Base-by-base conservation (phyloP, 2,329 filamentous ascomycete genomes). In the Talaromyces sp. region DNA sequence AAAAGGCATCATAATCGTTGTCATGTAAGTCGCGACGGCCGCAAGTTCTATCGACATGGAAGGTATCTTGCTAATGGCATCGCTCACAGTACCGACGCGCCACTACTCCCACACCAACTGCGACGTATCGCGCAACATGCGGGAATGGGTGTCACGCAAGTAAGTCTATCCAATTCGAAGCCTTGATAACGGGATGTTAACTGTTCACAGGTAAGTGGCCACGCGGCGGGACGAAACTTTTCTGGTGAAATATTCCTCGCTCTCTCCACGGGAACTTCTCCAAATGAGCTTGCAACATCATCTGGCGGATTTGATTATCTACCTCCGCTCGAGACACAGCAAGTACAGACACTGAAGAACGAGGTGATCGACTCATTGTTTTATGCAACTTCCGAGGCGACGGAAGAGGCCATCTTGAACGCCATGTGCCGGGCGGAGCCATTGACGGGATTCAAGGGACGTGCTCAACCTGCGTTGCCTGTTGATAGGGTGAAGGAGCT, bases 221-320 rank as follows among this genome's bases (percentile, higher is more conserved):
- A 63, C 36, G 61, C 47, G 29, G 61, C 61, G 6, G 61, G 61
- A 34, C 36, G 51, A 58, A 58, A 38, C 25, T 58, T 56, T 7
- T 63, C 51, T 17, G 61, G 49, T 6, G 49, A 63, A 1, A 63
- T 63, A 10, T 63, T 63, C 29, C 61, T 58, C n/a, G 61, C 61
- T 27, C 22, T 63, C 3, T 64, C 51, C 36, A 64, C 61, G 7
- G 61, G 51, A 34, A 31, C 25, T 17, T 22, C 40, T 58, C 49
- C 49, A 1, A 29, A 64, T 58, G 53, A 38, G 10, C 27, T 64
- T 40, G 51, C 38, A 13, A 58, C 51, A 64, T 25, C 49, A 15
- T 56, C 38, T 2, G 40, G 22, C 15, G 51, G 61, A 13, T 59
- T 59, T 15, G 56, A 43, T 4, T 64, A 64, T 17, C 53, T 64